Evolutionary conservation across 106 monocot species (phyloP), one percentile per base, ranked within the genome.

Genomic region (Phalaenopsis equestris): DNA sequence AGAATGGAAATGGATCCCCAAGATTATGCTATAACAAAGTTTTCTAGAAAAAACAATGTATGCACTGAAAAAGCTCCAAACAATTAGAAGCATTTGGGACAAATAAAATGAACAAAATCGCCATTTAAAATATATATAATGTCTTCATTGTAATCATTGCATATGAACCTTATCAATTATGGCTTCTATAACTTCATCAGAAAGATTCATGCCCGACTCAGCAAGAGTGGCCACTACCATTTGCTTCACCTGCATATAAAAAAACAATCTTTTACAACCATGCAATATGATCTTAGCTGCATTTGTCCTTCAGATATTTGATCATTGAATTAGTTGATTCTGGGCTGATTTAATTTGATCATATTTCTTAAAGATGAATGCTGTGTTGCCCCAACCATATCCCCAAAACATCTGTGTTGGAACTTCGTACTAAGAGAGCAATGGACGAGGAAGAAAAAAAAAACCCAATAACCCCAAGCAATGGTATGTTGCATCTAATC

Each of bases 201-300:
- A 92, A 85, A 98, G 94, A 87, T 98, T 98, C 97, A 98, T 98
- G 72, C 97, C 97, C n/a, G 97, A 98, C 81, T 98, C 97, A 47
- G 94, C 94, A 79, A 97, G 97, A 80, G 97, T 97, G 55, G 97
- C 97, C 17, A 94, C 97, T 36, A 98, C 94, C 97, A 98, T 98
- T 92, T 96, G 91, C 81, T 96, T 96, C 77, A 96, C 96, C 96
- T 96, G 81, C 46, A 17, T 36, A 39, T 46, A 30, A 76, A 5
- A 75, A 74, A 23, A 61, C 19, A 74, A 49, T 45, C 43, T 18
- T 43, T 74, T 45, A 74, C 6, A 43, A 45, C 43, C 74, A 70
- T 76, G 49, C 21, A 76, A 47, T 76, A 48, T 30, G 9, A 76
- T 76, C 3, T 11, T 42, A 10, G 11, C 39, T 42, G 23, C 4